Evolutionary conservation across 495 filamentous ascomycete genomes (phyloP).

Genomic region (Lepidopterella palustris): DNA sequence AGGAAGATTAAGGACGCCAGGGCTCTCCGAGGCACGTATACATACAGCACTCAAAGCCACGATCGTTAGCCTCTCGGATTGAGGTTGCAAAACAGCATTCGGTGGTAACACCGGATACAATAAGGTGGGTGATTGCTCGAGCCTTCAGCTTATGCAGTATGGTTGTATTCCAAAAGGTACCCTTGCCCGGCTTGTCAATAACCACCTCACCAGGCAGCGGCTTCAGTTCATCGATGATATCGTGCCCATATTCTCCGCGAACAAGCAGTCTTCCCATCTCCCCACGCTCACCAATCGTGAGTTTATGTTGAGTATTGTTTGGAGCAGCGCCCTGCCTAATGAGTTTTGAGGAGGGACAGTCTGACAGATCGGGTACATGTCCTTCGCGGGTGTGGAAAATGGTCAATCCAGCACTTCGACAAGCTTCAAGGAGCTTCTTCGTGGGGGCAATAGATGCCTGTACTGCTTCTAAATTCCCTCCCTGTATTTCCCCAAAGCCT

Average conservation of each 20-base stretch:
- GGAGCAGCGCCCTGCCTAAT: slow-evolving; percentile 43
- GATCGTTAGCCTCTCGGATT: slow-evolving; percentile 34
- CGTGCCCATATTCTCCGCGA: slow-evolving; percentile 39
- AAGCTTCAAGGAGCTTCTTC: slow-evolving; percentile 48
- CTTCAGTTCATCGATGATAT: slow-evolving; percentile 31
- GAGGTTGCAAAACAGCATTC: slow-evolving; percentile 35
- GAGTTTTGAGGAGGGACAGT: slow-evolving; percentile 46
- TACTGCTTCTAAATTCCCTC: slow-evolving; percentile 39
- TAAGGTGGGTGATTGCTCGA: slow-evolving; percentile 32
- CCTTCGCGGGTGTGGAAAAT: slow-evolving; percentile 35
- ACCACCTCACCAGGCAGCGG: slow-evolving; percentile 33
- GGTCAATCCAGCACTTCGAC: slow-evolving; percentile 44
- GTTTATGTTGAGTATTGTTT: slow-evolving; percentile 37
- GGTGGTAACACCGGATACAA: slow-evolving; percentile 33
- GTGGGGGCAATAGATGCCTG: slow-evolving; percentile 40
- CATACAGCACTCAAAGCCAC: slow-evolving; percentile 36
- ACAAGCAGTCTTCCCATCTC: slow-evolving; percentile 28
- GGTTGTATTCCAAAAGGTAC: slow-evolving; percentile 33
- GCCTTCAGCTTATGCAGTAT: slow-evolving; percentile 33
- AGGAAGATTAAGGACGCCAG: too few relatives aligned
- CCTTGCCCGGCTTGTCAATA: slow-evolving; percentile 36
- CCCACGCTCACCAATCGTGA: slow-evolving; percentile 46
- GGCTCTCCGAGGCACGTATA: slow-evolving; percentile 18
- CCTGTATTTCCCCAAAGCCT: slow-evolving; percentile 38
- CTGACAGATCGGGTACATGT: slow-evolving; percentile 45